Evolutionary conservation across 2,329 filamentous ascomycete genomes (phyloP).

Genomic region (Neonectria punicea): DNA sequence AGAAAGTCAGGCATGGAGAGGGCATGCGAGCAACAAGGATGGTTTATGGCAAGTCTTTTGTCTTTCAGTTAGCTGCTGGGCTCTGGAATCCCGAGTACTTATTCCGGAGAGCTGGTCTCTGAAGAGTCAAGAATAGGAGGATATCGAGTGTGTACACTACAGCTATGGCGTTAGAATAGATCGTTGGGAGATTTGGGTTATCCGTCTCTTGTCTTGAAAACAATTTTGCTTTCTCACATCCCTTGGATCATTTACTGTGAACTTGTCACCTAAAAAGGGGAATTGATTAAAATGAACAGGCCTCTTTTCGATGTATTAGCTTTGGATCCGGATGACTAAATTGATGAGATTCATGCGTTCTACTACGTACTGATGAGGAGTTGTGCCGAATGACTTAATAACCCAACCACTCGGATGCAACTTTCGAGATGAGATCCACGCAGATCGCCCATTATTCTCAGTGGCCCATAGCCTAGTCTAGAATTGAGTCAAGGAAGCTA

Average conservation of each 20-base stretch:
- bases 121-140: background rate
- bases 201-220: background rate
- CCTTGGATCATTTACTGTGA: background rate
- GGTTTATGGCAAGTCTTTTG: background rate
- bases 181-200: background rate
- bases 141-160: background rate
- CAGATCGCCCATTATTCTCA: background rate
- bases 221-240: background rate
- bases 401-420: background rate
- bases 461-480: too few species aligned
- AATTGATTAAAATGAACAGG: background rate
- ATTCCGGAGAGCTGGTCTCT: background rate
- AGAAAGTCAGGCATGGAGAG: background rate
- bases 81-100: background rate
- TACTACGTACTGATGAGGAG: background rate
- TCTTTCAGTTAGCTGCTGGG: too few species aligned
- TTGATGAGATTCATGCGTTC: background rate
- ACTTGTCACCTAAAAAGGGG: background rate
- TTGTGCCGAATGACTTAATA: background rate
- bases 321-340: background rate
- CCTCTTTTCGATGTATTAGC: background rate
- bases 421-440: background rate
- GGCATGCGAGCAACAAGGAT: background rate
- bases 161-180: background rate
- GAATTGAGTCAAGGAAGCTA: background rate